Conservation (phyloP, 2,329 filamentous ascomycete species). For the Tolypocladium pustulatum region DNA sequence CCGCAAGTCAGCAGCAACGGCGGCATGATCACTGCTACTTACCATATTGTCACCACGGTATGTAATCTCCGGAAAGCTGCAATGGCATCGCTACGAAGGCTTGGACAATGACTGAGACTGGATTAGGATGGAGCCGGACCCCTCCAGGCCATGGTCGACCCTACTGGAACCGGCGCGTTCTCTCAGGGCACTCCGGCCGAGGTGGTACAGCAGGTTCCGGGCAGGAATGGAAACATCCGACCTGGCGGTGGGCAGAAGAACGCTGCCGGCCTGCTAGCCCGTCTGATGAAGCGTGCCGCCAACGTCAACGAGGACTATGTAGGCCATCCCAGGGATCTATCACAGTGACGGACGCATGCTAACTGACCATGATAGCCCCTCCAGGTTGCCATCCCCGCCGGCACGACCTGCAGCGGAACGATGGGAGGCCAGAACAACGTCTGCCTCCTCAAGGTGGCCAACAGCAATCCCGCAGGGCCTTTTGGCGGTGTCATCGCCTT, state of each 20-base stretch:
- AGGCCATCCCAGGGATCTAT: neutral
- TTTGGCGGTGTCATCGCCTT: slow-evolving; percentile 30
- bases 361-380: slow-evolving; percentile 13
- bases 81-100: neutral
- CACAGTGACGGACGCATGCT: neutral
- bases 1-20: slow-evolving; percentile 25
- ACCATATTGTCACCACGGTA: slow-evolving; percentile 28
- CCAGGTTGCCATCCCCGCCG: slow-evolving; percentile 23
- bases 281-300: slow-evolving; percentile 16
- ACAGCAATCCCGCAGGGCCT: slow-evolving; percentile 26
- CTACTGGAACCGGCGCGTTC: slow-evolving; percentile 24
- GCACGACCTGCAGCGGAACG: slow-evolving; percentile 26
- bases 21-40: slow-evolving; percentile 23
- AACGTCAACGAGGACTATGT: slow-evolving; percentile 19
- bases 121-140: slow-evolving; percentile 25
- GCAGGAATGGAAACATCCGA: slow-evolving; percentile 21
- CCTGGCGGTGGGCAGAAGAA: slow-evolving; percentile 3
- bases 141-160: slow-evolving; percentile 24
- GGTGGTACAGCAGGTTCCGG: slow-evolving; percentile 24
- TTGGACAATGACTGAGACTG: neutral
- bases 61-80: neutral
- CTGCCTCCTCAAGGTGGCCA: slow-evolving; percentile 33
- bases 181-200: slow-evolving; percentile 15
- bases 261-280: neutral
- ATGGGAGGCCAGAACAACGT: slow-evolving; percentile 21